Conservation (phyloP, 2,329 filamentous ascomycete genomes). For the Teratosphaeria gauchensis region DNA sequence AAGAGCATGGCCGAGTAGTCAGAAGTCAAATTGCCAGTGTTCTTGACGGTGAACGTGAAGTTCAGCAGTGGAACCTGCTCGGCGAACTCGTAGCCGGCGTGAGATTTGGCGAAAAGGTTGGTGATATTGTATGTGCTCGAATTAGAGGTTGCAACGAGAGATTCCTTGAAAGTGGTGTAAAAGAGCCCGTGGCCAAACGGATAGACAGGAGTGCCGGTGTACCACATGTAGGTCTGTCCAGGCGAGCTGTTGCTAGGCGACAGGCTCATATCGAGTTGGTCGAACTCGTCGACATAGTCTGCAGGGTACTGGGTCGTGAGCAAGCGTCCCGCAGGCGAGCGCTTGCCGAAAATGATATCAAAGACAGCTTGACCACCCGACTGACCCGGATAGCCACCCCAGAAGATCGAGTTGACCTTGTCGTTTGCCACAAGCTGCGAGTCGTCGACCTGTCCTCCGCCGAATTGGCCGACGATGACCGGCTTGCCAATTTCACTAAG, state of each 20-base stretch:
- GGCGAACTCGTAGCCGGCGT: conserved; percentile 15
- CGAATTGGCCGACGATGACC: conserved; percentile 25
- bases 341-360: conserved; percentile 34
- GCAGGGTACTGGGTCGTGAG: conserved; percentile 29
- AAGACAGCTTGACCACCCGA: conserved; percentile 33
- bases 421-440: conserved; percentile 29
- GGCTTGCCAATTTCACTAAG: conserved; percentile 28
- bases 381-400: conserved; percentile 36
- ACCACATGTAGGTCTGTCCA: conserved; percentile 37
- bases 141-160: conserved; percentile 1
- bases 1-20: conserved; percentile 35
- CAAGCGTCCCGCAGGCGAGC: conserved; percentile 34
- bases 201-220: conserved; percentile 29
- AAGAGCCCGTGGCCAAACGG: conserved; percentile 35
- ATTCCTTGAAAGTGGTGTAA: conserved; percentile 31
- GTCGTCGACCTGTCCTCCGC: conserved; percentile 36
- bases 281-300: conserved; percentile 25
- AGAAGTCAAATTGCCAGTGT: conserved; percentile 15
- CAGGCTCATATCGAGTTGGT: conserved; percentile 21
- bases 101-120: conserved; percentile 20
- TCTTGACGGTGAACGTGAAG: not conserved
- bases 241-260: conserved; percentile 27
- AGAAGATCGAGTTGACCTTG: conserved; percentile 33
- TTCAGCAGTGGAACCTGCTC: conserved; percentile 25
- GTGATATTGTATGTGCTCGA: conserved; percentile 26